phyloP scores from a whole-genome alignment of 768 basidiomycete genomes.

The Phaffia australis region DNA sequence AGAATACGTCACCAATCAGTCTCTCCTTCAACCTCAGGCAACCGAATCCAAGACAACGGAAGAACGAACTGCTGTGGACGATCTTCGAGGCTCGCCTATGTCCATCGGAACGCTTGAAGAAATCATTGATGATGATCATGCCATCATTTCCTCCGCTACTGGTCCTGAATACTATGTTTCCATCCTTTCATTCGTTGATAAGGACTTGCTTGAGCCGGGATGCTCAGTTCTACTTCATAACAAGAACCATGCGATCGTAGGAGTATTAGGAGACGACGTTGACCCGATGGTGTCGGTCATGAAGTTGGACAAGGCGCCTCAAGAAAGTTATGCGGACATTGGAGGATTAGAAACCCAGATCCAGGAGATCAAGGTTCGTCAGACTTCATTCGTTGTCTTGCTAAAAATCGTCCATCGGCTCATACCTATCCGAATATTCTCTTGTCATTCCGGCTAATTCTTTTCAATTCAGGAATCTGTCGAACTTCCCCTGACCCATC shows the following conservation, averaged over 20 bases:
- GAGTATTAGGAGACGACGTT: conserved; percentile 86
- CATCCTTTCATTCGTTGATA: conserved; percentile 97
- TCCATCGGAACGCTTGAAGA: conserved; percentile 97
- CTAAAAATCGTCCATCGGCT: neutral
- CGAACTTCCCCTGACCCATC: conserved; percentile 91
- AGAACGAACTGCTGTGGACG: conserved; percentile 84
- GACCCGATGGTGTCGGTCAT: conserved; percentile 86
- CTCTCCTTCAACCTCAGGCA: conserved; percentile 36
- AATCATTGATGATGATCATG: conserved; percentile 49
- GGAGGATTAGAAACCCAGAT: conserved; percentile 95
- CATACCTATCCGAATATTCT: neutral
- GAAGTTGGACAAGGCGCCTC: conserved; percentile 87
- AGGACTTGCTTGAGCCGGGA: conserved; percentile 90
- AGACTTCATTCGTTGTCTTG: neutral
- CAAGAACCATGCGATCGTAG: conserved; percentile 88
- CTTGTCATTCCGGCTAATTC: neutral
- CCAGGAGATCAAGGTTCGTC: conserved; percentile 86
- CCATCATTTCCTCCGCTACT: conserved; percentile 89
- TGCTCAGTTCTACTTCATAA: conserved; percentile 92
- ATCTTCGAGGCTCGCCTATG: conserved; percentile 90
- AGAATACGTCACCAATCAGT: conserved; percentile 38
- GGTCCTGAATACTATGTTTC: conserved; percentile 95
- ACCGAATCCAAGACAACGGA: conserved; percentile 94
- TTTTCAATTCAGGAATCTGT: conserved; percentile 67
- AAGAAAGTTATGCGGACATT: conserved; percentile 96